These are phyloP conservation scores for Opeltia flavorubescens DNA, from an alignment of 495 filamentous ascomycete species.

Conservation along the genomic window DNA sequence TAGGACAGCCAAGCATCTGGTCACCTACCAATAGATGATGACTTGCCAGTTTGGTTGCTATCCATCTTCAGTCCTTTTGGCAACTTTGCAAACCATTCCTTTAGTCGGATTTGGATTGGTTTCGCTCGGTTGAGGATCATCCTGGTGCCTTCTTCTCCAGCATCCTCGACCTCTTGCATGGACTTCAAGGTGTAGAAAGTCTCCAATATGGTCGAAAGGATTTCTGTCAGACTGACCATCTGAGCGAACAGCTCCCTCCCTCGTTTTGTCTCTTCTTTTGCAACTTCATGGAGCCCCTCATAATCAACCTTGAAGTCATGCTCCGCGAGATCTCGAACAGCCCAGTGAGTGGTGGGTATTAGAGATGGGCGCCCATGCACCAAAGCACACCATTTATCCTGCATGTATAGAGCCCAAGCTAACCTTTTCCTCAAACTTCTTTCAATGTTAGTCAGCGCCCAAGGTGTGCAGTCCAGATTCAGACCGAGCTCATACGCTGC, in stretches of 20 bases:
- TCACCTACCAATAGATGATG: slow-evolving; percentile 12
- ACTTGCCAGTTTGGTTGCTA: slow-evolving; percentile 19
- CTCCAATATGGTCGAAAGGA: slow-evolving; percentile 45
- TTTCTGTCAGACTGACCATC: slow-evolving; percentile 43
- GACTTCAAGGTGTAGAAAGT: slow-evolving; percentile 46
- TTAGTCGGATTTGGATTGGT: slow-evolving; percentile 43
- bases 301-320: slow-evolving; percentile 35
- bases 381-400: slow-evolving; percentile 46
- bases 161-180: slow-evolving; percentile 36
- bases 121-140: slow-evolving; percentile 47
- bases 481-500: slow-evolving; percentile 42
- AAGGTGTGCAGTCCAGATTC: slow-evolving; percentile 41
- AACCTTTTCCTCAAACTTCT: slow-evolving; percentile 42
- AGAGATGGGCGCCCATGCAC: slow-evolving; percentile 42
- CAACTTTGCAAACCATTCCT: slow-evolving; percentile 43
- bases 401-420: slow-evolving; percentile 45
- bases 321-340: slow-evolving; percentile 37
- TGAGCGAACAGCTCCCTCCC: slow-evolving; percentile 41
- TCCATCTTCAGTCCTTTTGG: slow-evolving; percentile 42
- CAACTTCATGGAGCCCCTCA: slow-evolving; percentile 16
- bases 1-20: slow-evolving; percentile 10
- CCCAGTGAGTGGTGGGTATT: slow-evolving; percentile 42
- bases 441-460: slow-evolving; percentile 40
- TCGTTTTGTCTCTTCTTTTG: slow-evolving; percentile 29
- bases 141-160: slow-evolving; percentile 34